Base-by-base conservation (phyloP, 78 protist species). In the Tieghemostelium lacteum region DNA sequence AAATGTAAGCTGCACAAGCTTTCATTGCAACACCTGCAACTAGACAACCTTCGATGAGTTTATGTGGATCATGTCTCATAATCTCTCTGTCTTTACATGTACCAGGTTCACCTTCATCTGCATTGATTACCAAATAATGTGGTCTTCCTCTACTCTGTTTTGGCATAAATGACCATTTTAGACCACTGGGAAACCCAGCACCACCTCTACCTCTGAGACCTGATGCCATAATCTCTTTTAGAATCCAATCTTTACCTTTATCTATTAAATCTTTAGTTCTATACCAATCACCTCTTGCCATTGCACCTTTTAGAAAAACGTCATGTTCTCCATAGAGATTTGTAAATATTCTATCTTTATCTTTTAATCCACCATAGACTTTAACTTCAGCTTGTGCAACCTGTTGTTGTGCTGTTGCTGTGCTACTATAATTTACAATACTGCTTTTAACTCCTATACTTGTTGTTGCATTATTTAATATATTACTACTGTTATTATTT, bases 41-140 rank as follows among this genome's bases (percentile, higher is more conserved):
- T 50, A 99, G 89, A 85, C 98, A 95, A 54, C 99, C 99, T 73
- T 98, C 99, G 19, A 98, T 93, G 26, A 99, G 95, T 87, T 96
- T 99, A 86, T 99, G 99, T 33, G 99, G 99, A 65, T 99, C 99
- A 64, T 98, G 95, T 52, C 99, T 93, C 98, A 99, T 97, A 55
- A 99, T 99, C 65, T 99, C 99, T 16, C 99, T 70, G 86, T 99
- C 99, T 75, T 99, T 99, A 96, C 99, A 99, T 0, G 99, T 98
- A 37, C 99, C 99, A 0, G 99, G 99, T 85, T 98, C 99, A 34
- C 98, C 97, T 80, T 99, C 99, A 67, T 99, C 99, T 1, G 99
- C 99, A 71, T 99, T 99, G 75, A 99, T 95, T 16, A 99, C 99
- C 28, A 99, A 93, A 83, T 98, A 99, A 72, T 95, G 95, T 39